Conservation (phyloP, 106 monocot species). For the Narthecium ossifragum region DNA sequence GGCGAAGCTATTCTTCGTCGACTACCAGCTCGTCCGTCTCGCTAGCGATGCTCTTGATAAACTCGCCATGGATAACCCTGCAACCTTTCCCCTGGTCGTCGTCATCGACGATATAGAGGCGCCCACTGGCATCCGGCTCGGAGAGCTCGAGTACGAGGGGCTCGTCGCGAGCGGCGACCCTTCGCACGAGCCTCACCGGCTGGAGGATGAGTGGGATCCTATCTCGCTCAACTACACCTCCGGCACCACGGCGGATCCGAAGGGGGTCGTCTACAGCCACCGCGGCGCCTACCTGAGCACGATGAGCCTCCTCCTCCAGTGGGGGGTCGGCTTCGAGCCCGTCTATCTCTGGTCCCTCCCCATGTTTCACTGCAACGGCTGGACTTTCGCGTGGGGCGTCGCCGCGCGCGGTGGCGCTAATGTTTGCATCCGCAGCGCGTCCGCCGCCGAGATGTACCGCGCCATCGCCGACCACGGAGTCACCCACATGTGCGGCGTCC, state of each 20-base stretch:
- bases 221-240: constrained; percentile 89
- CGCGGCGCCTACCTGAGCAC: constrained; percentile 85
- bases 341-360: constrained; percentile 90
- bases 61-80: background rate
- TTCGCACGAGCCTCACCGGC: background rate
- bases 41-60: constrained; percentile 25
- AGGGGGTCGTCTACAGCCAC: constrained; percentile 89
- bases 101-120: constrained; percentile 40
- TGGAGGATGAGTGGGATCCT: constrained; percentile 67
- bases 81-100: constrained; percentile 17
- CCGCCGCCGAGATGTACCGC: constrained; percentile 43
- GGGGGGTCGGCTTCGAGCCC: constrained; percentile 61
- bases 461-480: constrained; percentile 59
- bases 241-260: constrained; percentile 82
- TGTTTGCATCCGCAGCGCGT: constrained; percentile 55
- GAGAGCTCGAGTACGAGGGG: constrained; percentile 55
- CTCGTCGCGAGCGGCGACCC: constrained; percentile 44
- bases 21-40: constrained; percentile 38
- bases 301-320: constrained; percentile 57
- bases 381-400: constrained; percentile 94
- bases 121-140: constrained; percentile 12
- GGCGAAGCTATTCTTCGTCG: constrained; percentile 66
- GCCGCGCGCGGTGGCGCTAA: constrained; percentile 77
- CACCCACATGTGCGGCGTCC: constrained; percentile 92
- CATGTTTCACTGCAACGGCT: constrained; percentile 98